Evolutionary conservation across 176 grass and related monocot genomes (phyloP).

Genomic region (Alopecurus myosuroides): DNA sequence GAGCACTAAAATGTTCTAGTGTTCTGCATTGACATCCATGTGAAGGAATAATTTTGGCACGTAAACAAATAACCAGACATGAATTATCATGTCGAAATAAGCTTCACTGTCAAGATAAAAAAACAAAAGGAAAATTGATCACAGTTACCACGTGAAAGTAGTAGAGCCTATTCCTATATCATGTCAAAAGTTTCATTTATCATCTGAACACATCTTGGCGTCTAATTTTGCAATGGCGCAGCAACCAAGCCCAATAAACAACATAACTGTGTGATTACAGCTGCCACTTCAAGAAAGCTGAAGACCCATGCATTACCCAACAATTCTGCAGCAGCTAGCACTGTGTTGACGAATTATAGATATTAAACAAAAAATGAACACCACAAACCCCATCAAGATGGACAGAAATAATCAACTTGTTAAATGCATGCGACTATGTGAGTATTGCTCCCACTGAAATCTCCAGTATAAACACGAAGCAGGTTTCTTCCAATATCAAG

Average conservation of each 20-base stretch:
- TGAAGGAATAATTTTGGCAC: not conserved
- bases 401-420: not conserved
- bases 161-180: not conserved
- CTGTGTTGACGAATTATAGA: not conserved
- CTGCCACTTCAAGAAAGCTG: constrained; percentile 4
- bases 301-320: not conserved
- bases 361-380: not conserved
- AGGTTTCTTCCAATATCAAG: constrained; percentile 17
- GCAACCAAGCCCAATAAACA: not conserved
- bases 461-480: not conserved
- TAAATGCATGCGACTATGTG: not conserved
- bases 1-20: not conserved
- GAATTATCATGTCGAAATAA: not conserved
- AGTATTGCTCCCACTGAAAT: not conserved
- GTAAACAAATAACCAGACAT: not conserved
- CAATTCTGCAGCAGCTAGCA: not conserved
- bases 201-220: not conserved
- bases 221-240: not conserved
- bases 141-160: not conserved
- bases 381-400: not conserved
- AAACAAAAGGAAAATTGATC: not conserved
- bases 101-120: not conserved
- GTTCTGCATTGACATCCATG: not conserved
- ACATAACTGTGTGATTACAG: not conserved
- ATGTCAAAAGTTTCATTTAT: not conserved